These are phyloP conservation scores for Xylariales sp. DNA, from an alignment of 2,329 filamentous ascomycete species.

Conservation along the genomic window DNA sequence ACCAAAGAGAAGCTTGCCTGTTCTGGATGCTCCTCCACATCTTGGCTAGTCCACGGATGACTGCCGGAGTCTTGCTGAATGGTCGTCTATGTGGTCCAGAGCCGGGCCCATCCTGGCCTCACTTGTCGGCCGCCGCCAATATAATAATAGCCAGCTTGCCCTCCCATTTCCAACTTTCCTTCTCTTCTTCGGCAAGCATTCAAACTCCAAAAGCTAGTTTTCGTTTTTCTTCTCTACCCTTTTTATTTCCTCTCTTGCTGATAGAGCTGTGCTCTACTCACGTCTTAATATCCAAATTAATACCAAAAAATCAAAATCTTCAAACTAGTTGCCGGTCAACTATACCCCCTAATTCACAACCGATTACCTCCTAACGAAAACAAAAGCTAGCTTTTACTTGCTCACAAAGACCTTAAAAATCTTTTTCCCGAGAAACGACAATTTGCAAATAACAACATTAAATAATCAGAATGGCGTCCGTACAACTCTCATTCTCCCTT, in stretches of 20 bases:
- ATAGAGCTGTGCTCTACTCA: constrained; percentile 53
- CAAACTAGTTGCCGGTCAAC: constrained; percentile 46
- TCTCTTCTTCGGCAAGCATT: constrained; percentile 63
- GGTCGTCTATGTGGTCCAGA: constrained; percentile 14
- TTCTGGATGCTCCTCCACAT: constrained; percentile 18
- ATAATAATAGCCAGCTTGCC: constrained; percentile 35
- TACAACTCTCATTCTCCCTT: constrained; percentile 93
- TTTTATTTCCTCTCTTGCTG: constrained; percentile 30
- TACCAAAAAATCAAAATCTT: constrained; percentile 27
- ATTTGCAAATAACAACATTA: constrained; percentile 32
- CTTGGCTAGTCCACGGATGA: constrained; percentile 16
- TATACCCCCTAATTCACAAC: constrained; percentile 33
- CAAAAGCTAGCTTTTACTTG: constrained; percentile 53
- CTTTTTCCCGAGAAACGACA: constrained; percentile 30
- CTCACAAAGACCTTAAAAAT: constrained; percentile 41
- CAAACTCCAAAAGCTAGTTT: constrained; percentile 48
- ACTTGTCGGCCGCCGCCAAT: constrained; percentile 29
- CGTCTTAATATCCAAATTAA: constrained; percentile 30
- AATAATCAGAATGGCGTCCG: constrained; percentile 69
- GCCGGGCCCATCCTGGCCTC: constrained; percentile 26
- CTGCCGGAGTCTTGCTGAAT: constrained; percentile 20
- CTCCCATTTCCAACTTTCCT: constrained; percentile 35
- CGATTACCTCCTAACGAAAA: constrained; percentile 36
- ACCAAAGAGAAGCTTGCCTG: constrained; percentile 20
- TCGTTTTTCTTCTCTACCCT: constrained; percentile 45